Evolutionary conservation across 129 eudicot genomes (phyloP), one percentile per base, ranked within the genome.

Genomic region (Erigeron canadensis): DNA sequence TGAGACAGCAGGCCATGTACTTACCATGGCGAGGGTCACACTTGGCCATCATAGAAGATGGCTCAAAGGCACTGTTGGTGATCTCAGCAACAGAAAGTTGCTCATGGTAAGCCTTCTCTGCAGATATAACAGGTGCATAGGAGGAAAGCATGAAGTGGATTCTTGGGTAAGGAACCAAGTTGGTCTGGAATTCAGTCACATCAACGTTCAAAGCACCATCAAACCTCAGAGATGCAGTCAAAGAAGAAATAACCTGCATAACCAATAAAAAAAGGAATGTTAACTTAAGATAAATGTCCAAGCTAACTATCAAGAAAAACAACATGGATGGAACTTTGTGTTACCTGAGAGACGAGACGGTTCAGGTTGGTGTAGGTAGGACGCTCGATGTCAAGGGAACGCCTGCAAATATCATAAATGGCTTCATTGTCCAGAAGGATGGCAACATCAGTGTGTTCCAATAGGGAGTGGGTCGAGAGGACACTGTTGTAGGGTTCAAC

Each of bases 401-500:
- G 87, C 77, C 92, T 81, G 80, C 92, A 87, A 80, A 84, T 87
- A 73, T 87, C 92, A 37, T 87, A 87, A 41, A 87, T 87, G 79
- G 92, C 92, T 68, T 87, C 92, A 40, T 87, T 86, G 79, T 86
- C 91, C 10, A 86, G 88, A 47, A 86, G 91, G 21, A 86, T 73
- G 39, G 91, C 84, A 41, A 86, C 91, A 55, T 86, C 91, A 2
- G 91, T 86, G 84, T 86, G 91, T 39, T 86, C 91, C 37, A 87
- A 71, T 43, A 87, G 88, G 67, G 92, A 87, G 63, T 87, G 92
- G 28, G 88, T 87, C 1, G 88, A 84, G n/a, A 87, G 84, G 69
- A 87, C 92, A 74, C 92, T 87, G 80, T 87, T 87, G 80, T 87
- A 87, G 40, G 92, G 92, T 80, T 87, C 92, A 69, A 87, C 92